A percentile compares a stretch with the other conserved stretches of the same genome.
Conservation (phyloP, 306 rosid species). For the Coriaria nepalensis region DNA sequence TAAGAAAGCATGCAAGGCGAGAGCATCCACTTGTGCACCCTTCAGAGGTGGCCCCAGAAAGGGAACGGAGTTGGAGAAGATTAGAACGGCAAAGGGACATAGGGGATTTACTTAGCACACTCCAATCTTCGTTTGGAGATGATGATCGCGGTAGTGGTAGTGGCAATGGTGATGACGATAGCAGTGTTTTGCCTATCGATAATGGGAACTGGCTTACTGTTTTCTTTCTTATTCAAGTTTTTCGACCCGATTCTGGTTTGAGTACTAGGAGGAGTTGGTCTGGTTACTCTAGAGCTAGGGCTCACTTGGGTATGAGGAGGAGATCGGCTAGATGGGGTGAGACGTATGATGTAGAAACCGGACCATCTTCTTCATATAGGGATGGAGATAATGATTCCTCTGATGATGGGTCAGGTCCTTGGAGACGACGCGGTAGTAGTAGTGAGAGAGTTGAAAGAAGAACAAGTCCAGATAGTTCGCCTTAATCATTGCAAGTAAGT, state of each 20-base stretch:
- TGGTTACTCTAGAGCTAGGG: constrained; percentile 54
- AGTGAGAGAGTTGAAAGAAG: constrained; percentile 32
- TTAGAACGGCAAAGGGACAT: constrained; percentile 87
- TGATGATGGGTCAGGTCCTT: constrained; percentile 57
- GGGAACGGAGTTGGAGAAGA: constrained; percentile 76
- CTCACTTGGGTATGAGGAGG: constrained; percentile 64
- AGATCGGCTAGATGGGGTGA: constrained; percentile 80
- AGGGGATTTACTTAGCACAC: constrained; percentile 74
- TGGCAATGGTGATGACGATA: constrained; percentile 2
- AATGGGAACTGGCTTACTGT: constrained; percentile 53
- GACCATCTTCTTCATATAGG: constrained; percentile 35
- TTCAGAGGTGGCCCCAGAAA: constrained; percentile 66
- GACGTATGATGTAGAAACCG: constrained; percentile 67
- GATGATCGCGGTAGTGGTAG: constrained; percentile 14
- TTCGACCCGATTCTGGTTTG: constrained; percentile 47
- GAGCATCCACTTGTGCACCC: constrained; percentile 77
- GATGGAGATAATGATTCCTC: constrained; percentile 74
- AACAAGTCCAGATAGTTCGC: constrained; percentile 51
- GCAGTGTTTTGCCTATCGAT: background rate
- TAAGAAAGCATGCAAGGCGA: constrained; percentile 80
- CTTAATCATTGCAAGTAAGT: constrained; percentile 18
- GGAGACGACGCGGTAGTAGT: constrained; percentile 29
- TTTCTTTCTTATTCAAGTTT: constrained; percentile 59
- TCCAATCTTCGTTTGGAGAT: constrained; percentile 64
- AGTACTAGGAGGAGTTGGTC: constrained; percentile 50